These are phyloP conservation scores for Daldinia loculata DNA, from an alignment of 495 filamentous ascomycete species.

Conservation along the genomic window DNA sequence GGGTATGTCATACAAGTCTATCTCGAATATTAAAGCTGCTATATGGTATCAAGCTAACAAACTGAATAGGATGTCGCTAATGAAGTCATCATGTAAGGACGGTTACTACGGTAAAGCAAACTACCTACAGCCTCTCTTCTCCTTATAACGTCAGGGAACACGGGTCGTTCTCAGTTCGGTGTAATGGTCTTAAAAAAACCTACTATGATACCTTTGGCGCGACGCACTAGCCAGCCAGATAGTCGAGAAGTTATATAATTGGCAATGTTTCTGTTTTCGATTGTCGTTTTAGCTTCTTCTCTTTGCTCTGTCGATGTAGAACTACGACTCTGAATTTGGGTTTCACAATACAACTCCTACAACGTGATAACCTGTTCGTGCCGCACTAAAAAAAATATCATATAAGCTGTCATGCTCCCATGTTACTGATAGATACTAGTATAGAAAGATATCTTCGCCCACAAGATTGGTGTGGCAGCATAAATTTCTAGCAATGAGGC, in stretches of 20 bases:
- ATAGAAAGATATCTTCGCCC: neutral
- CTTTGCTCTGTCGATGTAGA: neutral
- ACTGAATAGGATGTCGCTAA: conserved; percentile 79
- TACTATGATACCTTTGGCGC: conserved; percentile 33
- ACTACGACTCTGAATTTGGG: neutral
- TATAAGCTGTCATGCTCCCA: neutral
- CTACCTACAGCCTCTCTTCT: conserved; percentile 28
- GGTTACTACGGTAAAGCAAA: neutral
- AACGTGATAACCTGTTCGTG: neutral
- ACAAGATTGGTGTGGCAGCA: neutral
- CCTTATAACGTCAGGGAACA: conserved; percentile 12
- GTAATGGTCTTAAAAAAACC: conserved; percentile 33
- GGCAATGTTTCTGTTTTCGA: conserved; percentile 16
- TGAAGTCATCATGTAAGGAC: conserved; percentile 91
- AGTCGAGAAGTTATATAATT: conserved; percentile 31
- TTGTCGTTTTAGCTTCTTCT: neutral
- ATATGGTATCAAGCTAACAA: conserved; percentile 46
- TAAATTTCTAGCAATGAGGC: neutral
- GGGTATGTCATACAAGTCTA: conserved; percentile 67
- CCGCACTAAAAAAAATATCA: neutral
- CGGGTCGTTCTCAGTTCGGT: conserved; percentile 16
- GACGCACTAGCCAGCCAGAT: conserved; percentile 23
- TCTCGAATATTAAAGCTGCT: neutral
- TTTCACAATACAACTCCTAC: neutral
- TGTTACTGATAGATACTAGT: neutral